Conservation (phyloP, 129 eudicot genomes). For the Heracleum sosnowskyi region DNA sequence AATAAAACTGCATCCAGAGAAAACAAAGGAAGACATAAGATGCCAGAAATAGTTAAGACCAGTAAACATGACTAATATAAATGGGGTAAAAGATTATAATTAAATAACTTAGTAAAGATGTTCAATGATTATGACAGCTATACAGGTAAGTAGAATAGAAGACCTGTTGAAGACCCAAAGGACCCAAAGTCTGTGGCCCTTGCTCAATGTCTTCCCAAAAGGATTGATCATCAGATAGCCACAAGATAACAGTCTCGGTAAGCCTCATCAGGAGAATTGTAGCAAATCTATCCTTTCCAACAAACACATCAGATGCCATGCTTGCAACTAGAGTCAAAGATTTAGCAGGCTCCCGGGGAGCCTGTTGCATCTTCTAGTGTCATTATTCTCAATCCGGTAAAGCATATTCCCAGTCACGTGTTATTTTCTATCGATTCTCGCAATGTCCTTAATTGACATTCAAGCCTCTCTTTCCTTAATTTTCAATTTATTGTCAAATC, state of each 20-base stretch:
- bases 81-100: too few species aligned
- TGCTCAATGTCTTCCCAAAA: conserved; percentile 91
- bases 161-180: conserved; percentile 93
- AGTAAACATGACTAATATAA: neutral
- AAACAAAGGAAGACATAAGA: neutral
- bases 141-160: conserved; percentile 1
- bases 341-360: too few species aligned
- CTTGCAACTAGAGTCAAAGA: conserved; percentile 40
- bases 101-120: neutral
- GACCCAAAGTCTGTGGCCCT: conserved; percentile 65
- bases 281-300: conserved; percentile 83
- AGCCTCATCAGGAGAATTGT: conserved; percentile 83
- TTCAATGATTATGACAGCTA: neutral
- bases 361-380: too few species aligned
- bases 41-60: neutral
- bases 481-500: too few species aligned
- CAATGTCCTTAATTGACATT: too few species aligned
- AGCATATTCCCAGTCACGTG: too few species aligned
- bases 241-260: conserved; percentile 78
- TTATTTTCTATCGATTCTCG: too few species aligned
- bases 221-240: conserved; percentile 88
- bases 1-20: conserved; percentile 58
- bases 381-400: too few species aligned
- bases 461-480: too few species aligned
- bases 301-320: conserved; percentile 73